These are phyloP conservation scores for Sarcocystis neurona DNA, from an alignment of 169 alveolate genomes.

Conservation along the genomic window DNA sequence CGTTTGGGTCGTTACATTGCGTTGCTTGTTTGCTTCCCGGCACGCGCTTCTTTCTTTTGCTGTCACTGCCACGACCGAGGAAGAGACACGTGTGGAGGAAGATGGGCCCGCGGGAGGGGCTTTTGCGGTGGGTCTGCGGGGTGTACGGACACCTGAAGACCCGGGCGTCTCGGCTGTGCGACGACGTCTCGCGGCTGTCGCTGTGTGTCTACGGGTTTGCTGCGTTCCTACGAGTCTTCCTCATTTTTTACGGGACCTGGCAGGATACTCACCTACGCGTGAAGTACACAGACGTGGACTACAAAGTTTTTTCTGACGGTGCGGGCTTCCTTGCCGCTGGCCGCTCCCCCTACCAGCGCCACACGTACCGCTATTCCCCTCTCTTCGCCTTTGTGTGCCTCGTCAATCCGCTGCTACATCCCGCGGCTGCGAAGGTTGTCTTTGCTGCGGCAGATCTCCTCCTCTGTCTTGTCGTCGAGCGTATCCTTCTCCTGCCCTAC, in stretches of 20 bases:
- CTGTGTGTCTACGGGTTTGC: constrained; percentile 40
- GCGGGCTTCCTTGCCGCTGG: constrained; percentile 90
- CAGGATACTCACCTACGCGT: constrained; percentile 67
- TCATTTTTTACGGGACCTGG: constrained; percentile 62
- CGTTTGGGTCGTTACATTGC: neutral
- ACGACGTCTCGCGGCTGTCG: constrained; percentile 55
- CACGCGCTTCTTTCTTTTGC: neutral
- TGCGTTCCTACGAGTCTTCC: constrained; percentile 30
- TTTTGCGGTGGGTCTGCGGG: neutral
- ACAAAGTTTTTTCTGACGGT: constrained; percentile 96
- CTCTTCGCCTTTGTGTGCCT: constrained; percentile 69
- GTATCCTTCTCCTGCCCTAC: neutral
- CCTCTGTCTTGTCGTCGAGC: neutral
- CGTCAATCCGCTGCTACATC: neutral
- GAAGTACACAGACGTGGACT: constrained; percentile 98
- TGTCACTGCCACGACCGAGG: too few species aligned
- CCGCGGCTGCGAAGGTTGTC: neutral
- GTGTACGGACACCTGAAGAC: constrained; percentile 20
- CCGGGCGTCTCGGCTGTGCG: neutral
- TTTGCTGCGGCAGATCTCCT: neutral
- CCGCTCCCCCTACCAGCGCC: constrained; percentile 94
- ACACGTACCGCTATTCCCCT: constrained; percentile 98
- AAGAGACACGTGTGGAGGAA: neutral
- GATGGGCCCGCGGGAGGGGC: neutral
- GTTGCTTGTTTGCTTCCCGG: neutral